Evolutionary conservation across 1,284 basidiomycete genomes (phyloP), one percentile per base, ranked within the genome.

Genomic region (Puccinia brachypodii): DNA sequence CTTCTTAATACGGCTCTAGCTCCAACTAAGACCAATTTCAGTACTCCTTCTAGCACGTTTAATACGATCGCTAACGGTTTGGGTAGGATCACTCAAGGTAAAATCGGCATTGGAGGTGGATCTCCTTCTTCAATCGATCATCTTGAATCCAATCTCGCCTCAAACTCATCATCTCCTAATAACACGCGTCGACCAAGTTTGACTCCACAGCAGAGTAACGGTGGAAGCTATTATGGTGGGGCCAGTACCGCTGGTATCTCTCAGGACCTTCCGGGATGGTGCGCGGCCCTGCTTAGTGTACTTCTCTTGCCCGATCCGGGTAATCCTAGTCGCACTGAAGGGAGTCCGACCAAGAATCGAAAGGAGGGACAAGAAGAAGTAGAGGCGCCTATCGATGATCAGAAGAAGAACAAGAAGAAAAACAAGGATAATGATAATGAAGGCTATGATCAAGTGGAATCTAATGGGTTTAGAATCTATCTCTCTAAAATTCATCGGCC

Each of bases 401-500:
- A 50, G 47, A 50, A 16, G 8, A 60, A 14, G 13, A 28, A 11
- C 58, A 28, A 8, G 13, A 11, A 60, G 58, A 13, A 60, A 60
- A 60, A 13, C n/a, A n/a, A n/a, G n/a, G n/a, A n/a, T n/a, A n/a
- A n/a, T n/a, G n/a, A n/a, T n/a, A n/a, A n/a, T n/a, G n/a, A n/a
- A n/a, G n/a, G n/a, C n/a, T n/a, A n/a, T n/a, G n/a, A n/a, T n/a
- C 25, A 25, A 1, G 28, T 40, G 31, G 53, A 80, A 44, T 22
- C 44, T 3, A 81, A 81, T 66, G 40, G 56, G 33, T 81, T 81
- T 73, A 53, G 78, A 36, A 62, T 74, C 11, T 81, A 81, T 74
- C 71, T 81, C 22, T 73, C 69, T 4, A 81, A 81, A 64, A 19
- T 81, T 13, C 78, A 81, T 66, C 53, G 78, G 28, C 69, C 78